Base-by-base conservation (phyloP, 345 rosid genomes). In the Corchorus capsularis region DNA sequence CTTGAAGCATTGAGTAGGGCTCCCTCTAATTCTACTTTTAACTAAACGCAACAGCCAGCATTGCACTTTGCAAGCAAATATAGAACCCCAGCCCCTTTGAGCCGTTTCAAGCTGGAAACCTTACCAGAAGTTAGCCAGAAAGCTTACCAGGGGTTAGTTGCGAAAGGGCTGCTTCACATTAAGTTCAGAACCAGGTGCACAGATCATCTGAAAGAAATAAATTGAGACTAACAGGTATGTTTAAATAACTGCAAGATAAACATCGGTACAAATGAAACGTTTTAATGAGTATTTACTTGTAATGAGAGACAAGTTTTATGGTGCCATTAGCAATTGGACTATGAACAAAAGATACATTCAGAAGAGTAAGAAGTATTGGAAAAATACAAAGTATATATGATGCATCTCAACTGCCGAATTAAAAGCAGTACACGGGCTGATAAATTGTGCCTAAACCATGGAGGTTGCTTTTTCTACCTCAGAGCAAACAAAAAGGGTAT, bases 301-400 rank as follows among this genome's bases (percentile, higher is more conserved):
- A 39, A 55, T 9, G 67, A 59, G 17, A 59, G 12, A 35, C 19
- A 65, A 3, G 22, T 15, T n/a, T 56, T 41, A 15, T 6, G 5
- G 27, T 54, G n/a, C 41, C 75, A 43, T 0, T 59, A 20, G 22
- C 15, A 45, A 50, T 47, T 59, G 4, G 16, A 45, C 47, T 61
- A 54, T 70, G 47, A 76, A 75, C 78, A 76, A 56, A 73, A 11
- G n/a, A 69, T 79, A 68, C 75, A 76, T 65, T 61, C 73, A 55
- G 59, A 52, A 45, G 52, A 1, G n/a, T 16, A 22, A 9, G 4
- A 46, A 32, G 59, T 32, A 19, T 17, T n/a, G 22, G 4, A 34
- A 53, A 34, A 55, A 6, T 13, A 71, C 35, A 71, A 27, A 27
- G 27, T 12, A 56, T 39, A 20, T 7, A 35, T 19, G 53, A 17